Conservation (phyloP, 202 grass and related monocot species). For the Schoenoplectus tabernaemontani region DNA sequence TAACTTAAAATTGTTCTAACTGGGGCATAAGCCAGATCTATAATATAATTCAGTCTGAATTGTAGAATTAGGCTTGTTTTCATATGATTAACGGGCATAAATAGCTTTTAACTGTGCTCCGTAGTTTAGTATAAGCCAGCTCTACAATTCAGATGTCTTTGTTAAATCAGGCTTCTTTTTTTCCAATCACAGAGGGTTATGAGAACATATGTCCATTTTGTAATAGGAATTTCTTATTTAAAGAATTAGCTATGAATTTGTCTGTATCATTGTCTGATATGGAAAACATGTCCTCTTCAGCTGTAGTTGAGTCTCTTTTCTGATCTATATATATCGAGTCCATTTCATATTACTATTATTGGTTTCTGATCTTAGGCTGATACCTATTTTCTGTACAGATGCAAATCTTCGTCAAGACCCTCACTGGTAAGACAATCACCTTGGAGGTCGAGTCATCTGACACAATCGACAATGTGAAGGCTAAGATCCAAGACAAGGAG, state of each 20-base stretch:
- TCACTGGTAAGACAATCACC: conserved; percentile 39
- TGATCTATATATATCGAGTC: too few species aligned
- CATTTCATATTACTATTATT: neutral
- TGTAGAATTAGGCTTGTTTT: neutral
- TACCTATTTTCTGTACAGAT: conserved; percentile 27
- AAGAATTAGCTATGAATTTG: neutral
- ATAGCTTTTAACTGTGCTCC: neutral
- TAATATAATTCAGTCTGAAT: neutral
- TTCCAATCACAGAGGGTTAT: too few species aligned
- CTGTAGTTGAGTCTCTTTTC: too few species aligned
- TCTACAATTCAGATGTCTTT: neutral
- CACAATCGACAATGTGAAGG: conserved; percentile 31
- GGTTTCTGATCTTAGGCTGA: neutral
- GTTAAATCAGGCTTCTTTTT: neutral
- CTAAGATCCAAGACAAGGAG: conserved; percentile 43
- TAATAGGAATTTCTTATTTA: neutral
- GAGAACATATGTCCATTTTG: neutral
- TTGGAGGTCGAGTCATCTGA: conserved; percentile 36
- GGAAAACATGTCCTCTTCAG: too few species aligned
- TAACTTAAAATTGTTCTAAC: neutral
- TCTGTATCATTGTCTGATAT: neutral
- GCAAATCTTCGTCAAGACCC: conserved; percentile 65
- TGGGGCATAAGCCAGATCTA: neutral
- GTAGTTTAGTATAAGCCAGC: neutral
- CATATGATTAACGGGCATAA: neutral